These are phyloP conservation scores for Lecanosticta acicola DNA, from an alignment of 2,329 filamentous ascomycete species.

Conservation along the genomic window DNA sequence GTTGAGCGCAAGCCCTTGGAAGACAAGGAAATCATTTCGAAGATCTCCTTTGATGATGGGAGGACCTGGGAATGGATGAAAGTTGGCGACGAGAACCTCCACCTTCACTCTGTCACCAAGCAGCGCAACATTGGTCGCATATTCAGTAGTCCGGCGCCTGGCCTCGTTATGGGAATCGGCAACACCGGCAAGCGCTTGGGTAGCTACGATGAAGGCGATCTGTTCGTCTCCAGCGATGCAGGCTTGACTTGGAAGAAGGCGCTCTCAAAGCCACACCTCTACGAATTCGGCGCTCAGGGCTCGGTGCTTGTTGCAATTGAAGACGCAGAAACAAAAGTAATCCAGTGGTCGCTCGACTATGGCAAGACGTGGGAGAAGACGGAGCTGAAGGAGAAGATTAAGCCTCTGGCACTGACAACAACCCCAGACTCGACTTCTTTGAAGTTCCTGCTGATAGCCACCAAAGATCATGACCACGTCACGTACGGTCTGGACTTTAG, in stretches of 20 bases:
- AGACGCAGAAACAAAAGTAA: conserved; percentile 59
- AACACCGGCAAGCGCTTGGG: conserved; percentile 75
- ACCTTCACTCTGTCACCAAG: conserved; percentile 89
- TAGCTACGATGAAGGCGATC: conserved; percentile 65
- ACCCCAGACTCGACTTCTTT: conserved; percentile 87
- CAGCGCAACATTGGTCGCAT: conserved; percentile 75
- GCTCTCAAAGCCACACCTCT: conserved; percentile 79
- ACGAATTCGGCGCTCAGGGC: conserved; percentile 91
- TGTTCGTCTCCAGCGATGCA: conserved; percentile 87
- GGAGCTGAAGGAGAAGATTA: conserved; percentile 64
- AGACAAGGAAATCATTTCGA: conserved; percentile 64
- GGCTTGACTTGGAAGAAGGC: conserved; percentile 76
- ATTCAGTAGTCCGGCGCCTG: conserved; percentile 89
- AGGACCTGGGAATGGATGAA: conserved; percentile 73
- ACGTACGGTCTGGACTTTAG: conserved; percentile 78
- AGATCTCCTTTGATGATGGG: conserved; percentile 94
- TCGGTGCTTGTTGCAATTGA: conserved; percentile 78
- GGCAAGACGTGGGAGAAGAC: conserved; percentile 74
- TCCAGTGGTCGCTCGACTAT: conserved; percentile 81
- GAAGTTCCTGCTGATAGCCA: conserved; percentile 76
- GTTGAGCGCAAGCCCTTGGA: conserved; percentile 51
- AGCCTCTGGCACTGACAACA: conserved; percentile 71
- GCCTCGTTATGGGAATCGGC: conserved; percentile 87
- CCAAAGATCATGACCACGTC: conserved; percentile 48
- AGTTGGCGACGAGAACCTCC: conserved; percentile 60